Evolutionary conservation across 306 rosid species (phyloP).

Genomic region (Malus sieversii): DNA sequence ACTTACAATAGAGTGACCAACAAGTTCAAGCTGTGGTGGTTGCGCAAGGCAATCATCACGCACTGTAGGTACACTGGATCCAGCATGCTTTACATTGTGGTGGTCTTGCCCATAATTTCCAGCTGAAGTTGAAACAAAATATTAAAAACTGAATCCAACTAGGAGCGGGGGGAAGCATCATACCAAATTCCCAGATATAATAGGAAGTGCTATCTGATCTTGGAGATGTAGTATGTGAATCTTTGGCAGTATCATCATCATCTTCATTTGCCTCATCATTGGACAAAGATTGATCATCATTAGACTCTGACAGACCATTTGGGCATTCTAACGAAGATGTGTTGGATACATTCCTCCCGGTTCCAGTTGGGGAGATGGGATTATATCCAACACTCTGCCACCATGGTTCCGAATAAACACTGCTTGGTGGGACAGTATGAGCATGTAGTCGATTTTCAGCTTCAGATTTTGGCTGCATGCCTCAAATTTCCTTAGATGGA

Average conservation of each 20-base stretch:
- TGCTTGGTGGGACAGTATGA: constrained; percentile 40
- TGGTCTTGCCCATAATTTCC: constrained; percentile 56
- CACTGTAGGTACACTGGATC: constrained; percentile 41
- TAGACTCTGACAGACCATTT: constrained; percentile 77
- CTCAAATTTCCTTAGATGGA: constrained; percentile 33
- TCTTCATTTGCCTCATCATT: constrained; percentile 64
- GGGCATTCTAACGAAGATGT: constrained; percentile 67
- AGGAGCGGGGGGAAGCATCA: not conserved
- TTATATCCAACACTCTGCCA: constrained; percentile 68
- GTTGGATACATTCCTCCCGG: constrained; percentile 51
- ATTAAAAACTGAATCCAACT: constrained; percentile 3
- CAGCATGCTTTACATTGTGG: constrained; percentile 45
- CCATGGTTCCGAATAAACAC: constrained; percentile 78
- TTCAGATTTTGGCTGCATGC: constrained; percentile 74
- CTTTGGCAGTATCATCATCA: constrained; percentile 56
- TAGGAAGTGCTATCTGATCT: constrained; percentile 50
- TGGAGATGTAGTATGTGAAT: constrained; percentile 40
- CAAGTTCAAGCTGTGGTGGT: constrained; percentile 80
- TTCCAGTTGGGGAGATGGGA: constrained; percentile 35
- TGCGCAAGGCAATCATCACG: constrained; percentile 47
- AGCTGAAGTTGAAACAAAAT: constrained; percentile 8
- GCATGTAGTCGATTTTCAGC: constrained; percentile 41
- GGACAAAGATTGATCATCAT: constrained; percentile 68
- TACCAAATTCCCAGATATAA: not conserved
- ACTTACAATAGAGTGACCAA: constrained; percentile 93